Percentiles rank a stretch among this genome's conserved stretches.
Conservation (phyloP, 805 yeast species). For the Priceomyces melissophilus region DNA sequence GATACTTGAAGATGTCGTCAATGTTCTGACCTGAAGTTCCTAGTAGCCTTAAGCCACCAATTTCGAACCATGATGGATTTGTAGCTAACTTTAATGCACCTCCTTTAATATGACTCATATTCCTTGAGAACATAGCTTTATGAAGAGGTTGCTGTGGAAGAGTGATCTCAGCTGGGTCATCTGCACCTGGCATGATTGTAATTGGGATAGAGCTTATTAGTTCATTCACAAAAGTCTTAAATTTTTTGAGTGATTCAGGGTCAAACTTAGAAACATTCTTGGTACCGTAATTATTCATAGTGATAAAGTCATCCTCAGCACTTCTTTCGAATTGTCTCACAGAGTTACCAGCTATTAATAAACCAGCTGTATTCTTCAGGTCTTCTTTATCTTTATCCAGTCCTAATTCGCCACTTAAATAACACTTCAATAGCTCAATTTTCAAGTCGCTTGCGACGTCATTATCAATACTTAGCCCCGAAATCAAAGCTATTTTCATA, state of each 20-base stretch:
- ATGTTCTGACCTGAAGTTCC: conserved; percentile 86
- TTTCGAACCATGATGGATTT: conserved; percentile 73
- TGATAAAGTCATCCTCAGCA: conserved; percentile 27
- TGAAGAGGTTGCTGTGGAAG: conserved; percentile 93
- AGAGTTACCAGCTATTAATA: conserved; percentile 75
- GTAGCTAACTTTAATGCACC: conserved; percentile 25
- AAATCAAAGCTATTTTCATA: conserved; percentile 65
- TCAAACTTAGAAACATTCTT: conserved; percentile 53
- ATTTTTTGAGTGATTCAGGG: conserved; percentile 43
- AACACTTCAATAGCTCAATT: conserved; percentile 62
- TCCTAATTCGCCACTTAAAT: conserved; percentile 67
- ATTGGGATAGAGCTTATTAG: conserved; percentile 62
- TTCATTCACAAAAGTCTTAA: conserved; percentile 60
- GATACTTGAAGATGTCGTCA: conserved; percentile 70
- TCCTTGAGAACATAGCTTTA: conserved; percentile 57
- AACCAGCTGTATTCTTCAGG: conserved; percentile 37
- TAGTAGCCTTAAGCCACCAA: conserved; percentile 54
- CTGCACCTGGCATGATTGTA: conserved; percentile 76
- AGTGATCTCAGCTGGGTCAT: conserved; percentile 81
- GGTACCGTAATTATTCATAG: conserved; percentile 46
- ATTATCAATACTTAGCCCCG: conserved; percentile 66
- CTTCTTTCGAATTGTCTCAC: conserved; percentile 31
- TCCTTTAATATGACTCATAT: conserved; percentile 41
- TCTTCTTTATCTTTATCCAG: conserved; percentile 19
- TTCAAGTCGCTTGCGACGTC: conserved; percentile 40